These are phyloP conservation scores for Wickerhamiella lipophila DNA, from an alignment of 805 yeast species.

Conservation along the genomic window DNA sequence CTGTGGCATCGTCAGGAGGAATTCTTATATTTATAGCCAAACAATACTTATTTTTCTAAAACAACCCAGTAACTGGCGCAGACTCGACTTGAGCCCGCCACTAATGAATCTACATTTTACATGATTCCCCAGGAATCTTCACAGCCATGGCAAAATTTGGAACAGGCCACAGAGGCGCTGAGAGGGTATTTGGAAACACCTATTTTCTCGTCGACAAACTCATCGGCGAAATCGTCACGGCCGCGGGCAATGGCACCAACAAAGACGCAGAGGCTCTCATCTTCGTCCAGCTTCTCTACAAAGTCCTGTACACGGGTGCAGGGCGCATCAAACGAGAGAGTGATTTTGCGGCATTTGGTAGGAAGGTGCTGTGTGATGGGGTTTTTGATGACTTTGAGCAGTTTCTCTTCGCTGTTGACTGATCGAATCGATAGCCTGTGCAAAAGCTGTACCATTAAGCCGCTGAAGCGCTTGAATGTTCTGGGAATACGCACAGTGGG, in stretches of 20 bases:
- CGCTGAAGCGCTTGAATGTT: conserved; percentile 94
- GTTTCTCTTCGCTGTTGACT: conserved; percentile 88
- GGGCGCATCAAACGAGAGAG: conserved; percentile 84
- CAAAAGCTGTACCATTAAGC: conserved; percentile 91
- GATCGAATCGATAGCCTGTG: conserved; percentile 88
- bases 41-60: too few relatives aligned
- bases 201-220: conserved; percentile 87
- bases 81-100: too few relatives aligned
- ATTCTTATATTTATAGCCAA: too few relatives aligned
- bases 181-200: conserved; percentile 92
- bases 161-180: conserved; percentile 95
- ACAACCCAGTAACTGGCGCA: too few relatives aligned
- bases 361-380: conserved; percentile 97
- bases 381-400: conserved; percentile 86
- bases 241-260: conserved; percentile 99
- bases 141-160: conserved; percentile 96
- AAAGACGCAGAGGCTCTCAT: conserved; percentile 92
- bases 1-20: too few relatives aligned
- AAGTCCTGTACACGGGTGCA: conserved; percentile 82
- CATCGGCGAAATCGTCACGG: conserved; percentile 93
- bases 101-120: conserved; percentile 19
- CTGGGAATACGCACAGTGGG: conserved; percentile 96
- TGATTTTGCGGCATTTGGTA: conserved; percentile 85
- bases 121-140: conserved; percentile 94
- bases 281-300: conserved; percentile 62